Evolutionary conservation across 805 yeast species (phyloP).

Genomic region (Jamesozyma jinghongensis): DNA sequence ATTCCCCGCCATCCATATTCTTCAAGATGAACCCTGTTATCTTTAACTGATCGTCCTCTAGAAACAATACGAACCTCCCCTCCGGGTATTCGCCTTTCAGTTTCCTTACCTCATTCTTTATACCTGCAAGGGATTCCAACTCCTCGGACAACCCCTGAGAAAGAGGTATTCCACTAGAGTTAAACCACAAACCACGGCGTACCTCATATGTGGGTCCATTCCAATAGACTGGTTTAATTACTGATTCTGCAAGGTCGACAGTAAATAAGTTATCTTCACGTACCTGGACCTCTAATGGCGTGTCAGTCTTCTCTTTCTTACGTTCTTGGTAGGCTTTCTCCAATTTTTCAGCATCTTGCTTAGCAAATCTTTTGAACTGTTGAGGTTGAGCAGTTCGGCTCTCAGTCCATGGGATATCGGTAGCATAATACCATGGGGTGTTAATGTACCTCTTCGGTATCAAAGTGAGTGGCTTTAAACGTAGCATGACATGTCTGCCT

Average conservation of each 20-base stretch:
- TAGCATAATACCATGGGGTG: slow-evolving; percentile 67
- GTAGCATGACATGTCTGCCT: neutral
- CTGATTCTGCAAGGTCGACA: slow-evolving; percentile 51
- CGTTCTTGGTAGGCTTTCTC: slow-evolving; percentile 38
- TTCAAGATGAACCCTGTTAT: slow-evolving; percentile 41
- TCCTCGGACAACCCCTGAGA: slow-evolving; percentile 40
- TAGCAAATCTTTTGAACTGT: slow-evolving; percentile 61
- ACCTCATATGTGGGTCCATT: slow-evolving; percentile 78
- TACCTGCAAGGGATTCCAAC: slow-evolving; percentile 38
- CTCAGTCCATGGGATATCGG: slow-evolving; percentile 47
- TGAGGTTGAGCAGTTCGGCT: slow-evolving; percentile 29
- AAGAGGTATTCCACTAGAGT: slow-evolving; percentile 48
- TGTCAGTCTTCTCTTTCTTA: slow-evolving; percentile 2
- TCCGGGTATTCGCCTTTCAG: slow-evolving; percentile 3
- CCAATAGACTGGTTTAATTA: slow-evolving; percentile 72
- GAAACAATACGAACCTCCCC: slow-evolving; percentile 28
- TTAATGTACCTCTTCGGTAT: neutral
- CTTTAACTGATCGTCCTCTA: slow-evolving; percentile 24
- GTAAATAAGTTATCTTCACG: slow-evolving; percentile 73
- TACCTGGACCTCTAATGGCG: slow-evolving; percentile 41
- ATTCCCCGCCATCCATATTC: slow-evolving; percentile 34
- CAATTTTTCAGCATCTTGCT: slow-evolving; percentile 49
- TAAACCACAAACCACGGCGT: slow-evolving; percentile 80
- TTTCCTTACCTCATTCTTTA: slow-evolving; percentile 2
- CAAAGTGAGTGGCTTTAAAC: neutral